Evolutionary conservation across 768 basidiomycete genomes (phyloP).

Genomic region (Neoboletus subvelutipes): DNA sequence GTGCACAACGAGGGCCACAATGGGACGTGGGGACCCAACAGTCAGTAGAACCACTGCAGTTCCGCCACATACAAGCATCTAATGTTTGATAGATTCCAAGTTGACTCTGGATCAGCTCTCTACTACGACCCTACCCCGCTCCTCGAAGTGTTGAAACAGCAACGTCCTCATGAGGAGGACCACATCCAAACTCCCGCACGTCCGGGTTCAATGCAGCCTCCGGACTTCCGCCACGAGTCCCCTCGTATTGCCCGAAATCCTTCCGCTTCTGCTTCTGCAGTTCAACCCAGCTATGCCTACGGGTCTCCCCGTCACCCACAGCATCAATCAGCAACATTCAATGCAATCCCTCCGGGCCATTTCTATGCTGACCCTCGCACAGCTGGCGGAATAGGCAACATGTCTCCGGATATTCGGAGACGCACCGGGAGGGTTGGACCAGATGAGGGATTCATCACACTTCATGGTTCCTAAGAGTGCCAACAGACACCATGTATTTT

Average conservation of each 20-base stretch:
- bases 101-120: conserved; percentile 68
- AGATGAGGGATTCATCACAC: conserved; percentile 34
- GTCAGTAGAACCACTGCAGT: conserved; percentile 42
- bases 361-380: conserved; percentile 39
- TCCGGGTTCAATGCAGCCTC: conserved; percentile 32
- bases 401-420: conserved; percentile 37
- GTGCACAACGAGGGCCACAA: conserved; percentile 80
- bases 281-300: conserved; percentile 31
- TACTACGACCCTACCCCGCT: conserved; percentile 72
- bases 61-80: not conserved
- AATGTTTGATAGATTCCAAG: conserved; percentile 55
- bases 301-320: conserved; percentile 34
- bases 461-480: conserved; percentile 26
- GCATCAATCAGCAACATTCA: conserved; percentile 28
- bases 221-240: conserved; percentile 35
- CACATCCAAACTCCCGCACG: conserved; percentile 20
- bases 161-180: conserved; percentile 32
- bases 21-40: conserved; percentile 88
- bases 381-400: conserved; percentile 35
- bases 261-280: conserved; percentile 26
- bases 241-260: conserved; percentile 34
- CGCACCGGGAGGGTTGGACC: conserved; percentile 31
- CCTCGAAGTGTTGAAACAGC: conserved; percentile 46
- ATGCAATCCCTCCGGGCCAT: conserved; percentile 38
- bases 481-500: conserved; percentile 11